These are phyloP conservation scores for Emydomyces testavorans DNA, from an alignment of 2,329 filamentous ascomycete species.

Conservation along the genomic window DNA sequence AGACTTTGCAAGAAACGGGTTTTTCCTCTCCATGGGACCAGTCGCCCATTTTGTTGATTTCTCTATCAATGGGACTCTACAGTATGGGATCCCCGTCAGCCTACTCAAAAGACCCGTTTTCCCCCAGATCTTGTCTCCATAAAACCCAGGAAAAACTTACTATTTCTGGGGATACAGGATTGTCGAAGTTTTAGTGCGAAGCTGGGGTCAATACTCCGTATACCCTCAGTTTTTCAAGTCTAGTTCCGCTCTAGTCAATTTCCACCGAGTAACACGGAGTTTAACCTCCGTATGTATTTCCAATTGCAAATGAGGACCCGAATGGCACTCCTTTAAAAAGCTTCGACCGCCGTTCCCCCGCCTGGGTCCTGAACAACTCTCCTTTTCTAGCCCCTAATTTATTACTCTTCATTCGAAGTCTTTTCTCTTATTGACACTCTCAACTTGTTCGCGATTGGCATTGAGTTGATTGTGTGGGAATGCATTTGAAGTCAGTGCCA, in stretches of 20 bases:
- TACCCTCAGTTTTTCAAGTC: conserved; percentile 5
- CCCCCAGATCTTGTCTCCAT: background rate
- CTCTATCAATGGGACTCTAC: background rate
- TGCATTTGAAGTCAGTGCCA: too few species aligned
- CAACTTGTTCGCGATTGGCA: background rate
- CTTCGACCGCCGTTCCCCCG: too few species aligned
- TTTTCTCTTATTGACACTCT: background rate
- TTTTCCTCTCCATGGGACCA: background rate
- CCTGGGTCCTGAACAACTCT: conserved; percentile 1
- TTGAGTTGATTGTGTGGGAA: background rate
- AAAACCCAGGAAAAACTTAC: too few species aligned
- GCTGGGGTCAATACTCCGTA: too few species aligned
- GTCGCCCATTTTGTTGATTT: background rate
- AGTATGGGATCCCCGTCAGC: background rate
- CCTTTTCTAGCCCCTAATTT: too few species aligned
- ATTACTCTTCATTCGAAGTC: too few species aligned
- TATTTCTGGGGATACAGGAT: conserved; percentile 23
- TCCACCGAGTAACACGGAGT: conserved; percentile 12
- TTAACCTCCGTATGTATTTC: conserved; percentile 14
- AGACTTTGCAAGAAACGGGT: conserved; percentile 3
- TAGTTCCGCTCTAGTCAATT: conserved; percentile 2
- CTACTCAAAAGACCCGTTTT: conserved; percentile 1
- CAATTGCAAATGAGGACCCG: too few species aligned
- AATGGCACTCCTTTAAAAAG: conserved; percentile 17
- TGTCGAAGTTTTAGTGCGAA: conserved; percentile 12